Conservation (phyloP, 768 basidiomycete species). For the Boletales sp. region DNA sequence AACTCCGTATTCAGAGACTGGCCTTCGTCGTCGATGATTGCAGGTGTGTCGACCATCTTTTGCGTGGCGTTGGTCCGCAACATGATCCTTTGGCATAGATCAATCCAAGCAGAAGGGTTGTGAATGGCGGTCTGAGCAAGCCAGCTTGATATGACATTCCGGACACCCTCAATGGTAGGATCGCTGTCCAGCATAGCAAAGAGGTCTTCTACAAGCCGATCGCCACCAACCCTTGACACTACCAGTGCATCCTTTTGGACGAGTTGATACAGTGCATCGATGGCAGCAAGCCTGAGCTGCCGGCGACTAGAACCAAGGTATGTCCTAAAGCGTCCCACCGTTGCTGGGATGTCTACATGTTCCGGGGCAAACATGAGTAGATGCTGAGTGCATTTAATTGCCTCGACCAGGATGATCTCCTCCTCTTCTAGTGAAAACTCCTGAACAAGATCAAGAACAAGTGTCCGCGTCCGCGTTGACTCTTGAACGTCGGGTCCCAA, state of each 20-base stretch:
- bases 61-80: conserved; percentile 85
- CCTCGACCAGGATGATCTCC: conserved; percentile 86
- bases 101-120: conserved; percentile 97
- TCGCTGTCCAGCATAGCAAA: conserved; percentile 96
- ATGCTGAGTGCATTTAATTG: conserved; percentile 94
- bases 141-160: conserved; percentile 93
- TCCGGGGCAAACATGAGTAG: conserved; percentile 94
- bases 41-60: conserved; percentile 60
- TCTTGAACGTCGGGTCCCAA: conserved; percentile 96
- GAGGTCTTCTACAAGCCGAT: conserved; percentile 88
- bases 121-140: conserved; percentile 89
- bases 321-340: conserved; percentile 72
- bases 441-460: conserved; percentile 81
- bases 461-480: conserved; percentile 68
- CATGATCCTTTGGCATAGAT: conserved; percentile 97
- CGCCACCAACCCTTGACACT: conserved; percentile 92
- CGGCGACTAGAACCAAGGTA: conserved; percentile 79
- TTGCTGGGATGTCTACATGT: conserved; percentile 73
- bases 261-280: conserved; percentile 94
- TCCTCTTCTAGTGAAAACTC: conserved; percentile 85
- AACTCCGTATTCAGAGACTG: conserved; percentile 77
- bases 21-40: conserved; percentile 83
- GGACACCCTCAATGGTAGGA: conserved; percentile 88
- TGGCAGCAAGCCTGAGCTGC: conserved; percentile 89
- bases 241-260: conserved; percentile 91